Evolutionary conservation across 1,139 yeast species (phyloP).

Genomic region (Taphrina pruni): DNA sequence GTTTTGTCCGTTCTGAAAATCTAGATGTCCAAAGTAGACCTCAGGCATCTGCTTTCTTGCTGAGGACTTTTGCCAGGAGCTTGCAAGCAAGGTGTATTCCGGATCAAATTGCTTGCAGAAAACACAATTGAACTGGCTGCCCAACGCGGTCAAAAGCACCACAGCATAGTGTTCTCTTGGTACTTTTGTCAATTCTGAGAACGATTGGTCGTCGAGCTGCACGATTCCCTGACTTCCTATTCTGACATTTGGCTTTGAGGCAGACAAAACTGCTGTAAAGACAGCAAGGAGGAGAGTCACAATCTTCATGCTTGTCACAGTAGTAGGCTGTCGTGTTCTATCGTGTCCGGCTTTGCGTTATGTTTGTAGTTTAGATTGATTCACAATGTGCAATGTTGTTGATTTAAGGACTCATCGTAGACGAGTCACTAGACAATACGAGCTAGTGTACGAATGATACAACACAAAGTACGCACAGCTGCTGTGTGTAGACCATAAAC

Average conservation of each 20-base stretch:
- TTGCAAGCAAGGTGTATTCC: conserved; percentile 63
- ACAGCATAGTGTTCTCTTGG: conserved; percentile 74
- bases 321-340: too few species aligned
- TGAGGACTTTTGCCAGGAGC: conserved; percentile 63
- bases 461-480: too few species aligned
- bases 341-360: not conserved
- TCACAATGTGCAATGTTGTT: too few species aligned
- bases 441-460: too few species aligned
- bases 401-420: too few species aligned
- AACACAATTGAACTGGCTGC: conserved; percentile 74
- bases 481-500: too few species aligned
- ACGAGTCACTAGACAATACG: too few species aligned
- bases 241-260: not conserved
- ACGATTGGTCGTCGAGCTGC: conserved; percentile 67
- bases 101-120: conserved; percentile 72
- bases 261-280: not conserved
- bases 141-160: conserved; percentile 73
- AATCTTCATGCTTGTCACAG: not conserved
- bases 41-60: conserved; percentile 54
- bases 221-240: conserved; percentile 52
- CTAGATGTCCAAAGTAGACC: conserved; percentile 75
- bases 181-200: conserved; percentile 64
- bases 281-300: not conserved
- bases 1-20: conserved; percentile 64
- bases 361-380: not conserved